These are phyloP conservation scores for Pezicula carpinea DNA, from an alignment of 2,329 filamentous ascomycete genomes.

Conservation along the genomic window DNA sequence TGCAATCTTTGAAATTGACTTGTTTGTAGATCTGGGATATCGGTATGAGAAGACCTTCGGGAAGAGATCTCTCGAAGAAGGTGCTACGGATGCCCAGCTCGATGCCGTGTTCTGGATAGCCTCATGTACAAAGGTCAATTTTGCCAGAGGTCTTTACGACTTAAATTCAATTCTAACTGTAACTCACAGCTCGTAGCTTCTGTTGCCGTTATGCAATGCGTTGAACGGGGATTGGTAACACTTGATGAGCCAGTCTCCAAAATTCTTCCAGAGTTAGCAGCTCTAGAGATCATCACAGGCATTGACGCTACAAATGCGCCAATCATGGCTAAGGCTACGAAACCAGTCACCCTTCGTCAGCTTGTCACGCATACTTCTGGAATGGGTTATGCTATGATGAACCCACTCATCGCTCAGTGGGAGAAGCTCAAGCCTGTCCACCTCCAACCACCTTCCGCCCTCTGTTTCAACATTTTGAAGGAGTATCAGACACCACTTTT, in stretches of 20 bases:
- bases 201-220: constrained; percentile 3
- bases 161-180: no score
- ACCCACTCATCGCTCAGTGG: background rate
- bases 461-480: background rate
- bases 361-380: constrained; percentile 6
- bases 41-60: constrained; percentile 2
- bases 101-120: constrained; percentile 3
- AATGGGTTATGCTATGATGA: background rate
- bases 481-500: constrained; percentile 1
- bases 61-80: background rate
- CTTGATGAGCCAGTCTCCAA: constrained; percentile 4
- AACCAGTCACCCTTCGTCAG: constrained; percentile 3
- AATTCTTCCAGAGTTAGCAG: constrained; percentile 1
- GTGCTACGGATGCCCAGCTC: background rate
- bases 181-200: constrained; percentile 1
- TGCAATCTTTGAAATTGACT: background rate
- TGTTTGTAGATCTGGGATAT: background rate
- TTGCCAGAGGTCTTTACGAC: background rate
- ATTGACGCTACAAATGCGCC: constrained; percentile 1
- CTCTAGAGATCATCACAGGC: constrained; percentile 1
- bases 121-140: constrained; percentile 3
- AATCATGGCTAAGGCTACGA: background rate
- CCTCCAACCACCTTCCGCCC: background rate
- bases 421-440: background rate
- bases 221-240: constrained; percentile 5